Evolutionary conservation across 2,329 filamentous ascomycete species (phyloP).

Genomic region (Periconia sp.): DNA sequence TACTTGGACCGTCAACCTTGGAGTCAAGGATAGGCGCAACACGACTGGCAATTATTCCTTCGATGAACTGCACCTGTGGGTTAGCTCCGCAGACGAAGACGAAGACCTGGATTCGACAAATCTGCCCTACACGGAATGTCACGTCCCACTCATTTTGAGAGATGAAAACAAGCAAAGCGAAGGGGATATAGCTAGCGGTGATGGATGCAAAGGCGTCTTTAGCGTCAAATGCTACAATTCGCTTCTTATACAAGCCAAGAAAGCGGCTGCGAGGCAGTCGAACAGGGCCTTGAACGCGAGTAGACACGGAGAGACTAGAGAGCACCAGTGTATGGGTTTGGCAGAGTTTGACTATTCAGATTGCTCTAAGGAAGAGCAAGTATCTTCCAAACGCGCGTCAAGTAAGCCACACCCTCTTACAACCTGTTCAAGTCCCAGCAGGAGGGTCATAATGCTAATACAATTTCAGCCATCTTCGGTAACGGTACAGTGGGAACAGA

Average conservation of each 20-base stretch:
- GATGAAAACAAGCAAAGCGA: not conserved
- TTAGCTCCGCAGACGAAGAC: not conserved
- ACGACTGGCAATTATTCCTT: not conserved
- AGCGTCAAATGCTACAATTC: conserved; percentile 9
- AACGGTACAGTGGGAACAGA: too few species aligned
- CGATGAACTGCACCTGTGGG: conserved; percentile 1
- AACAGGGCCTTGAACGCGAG: too few species aligned
- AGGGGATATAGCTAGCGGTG: not conserved
- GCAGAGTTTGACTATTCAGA: too few species aligned
- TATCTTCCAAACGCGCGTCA: too few species aligned
- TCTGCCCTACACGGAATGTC: conserved; percentile 4
- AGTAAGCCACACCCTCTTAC: too few species aligned
- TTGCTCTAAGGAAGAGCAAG: too few species aligned
- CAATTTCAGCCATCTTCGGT: too few species aligned
- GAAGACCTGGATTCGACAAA: not conserved
- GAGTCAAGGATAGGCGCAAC: not conserved
- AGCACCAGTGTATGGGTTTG: too few species aligned
- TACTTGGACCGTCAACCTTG: not conserved
- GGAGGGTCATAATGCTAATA: too few species aligned
- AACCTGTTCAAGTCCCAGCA: too few species aligned
- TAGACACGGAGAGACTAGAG: too few species aligned
- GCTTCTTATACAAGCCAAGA: not conserved
- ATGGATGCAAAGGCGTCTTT: conserved; percentile 6
- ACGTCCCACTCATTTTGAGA: not conserved
- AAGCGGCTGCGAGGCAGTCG: too few species aligned